Evolutionary conservation across 257 asterid species (phyloP).

Genomic region (Rauvolfia tetraphylla): DNA sequence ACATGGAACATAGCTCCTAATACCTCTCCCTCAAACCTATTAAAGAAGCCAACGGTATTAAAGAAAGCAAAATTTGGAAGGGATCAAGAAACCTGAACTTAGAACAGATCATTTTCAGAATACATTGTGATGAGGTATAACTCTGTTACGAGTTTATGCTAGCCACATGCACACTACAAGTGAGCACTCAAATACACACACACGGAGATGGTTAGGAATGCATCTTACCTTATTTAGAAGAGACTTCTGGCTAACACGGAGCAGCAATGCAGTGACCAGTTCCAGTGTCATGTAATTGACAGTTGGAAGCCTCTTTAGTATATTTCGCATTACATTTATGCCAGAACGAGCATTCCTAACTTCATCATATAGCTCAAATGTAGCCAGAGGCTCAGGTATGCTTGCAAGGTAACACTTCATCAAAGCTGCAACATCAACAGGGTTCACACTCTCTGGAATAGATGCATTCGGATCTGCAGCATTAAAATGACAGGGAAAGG

Average conservation of each 20-base stretch:
- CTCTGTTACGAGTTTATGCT: not conserved
- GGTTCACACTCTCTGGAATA: slow-evolving; percentile 61
- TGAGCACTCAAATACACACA: not conserved
- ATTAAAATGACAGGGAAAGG: slow-evolving; percentile 10
- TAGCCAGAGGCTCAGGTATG: slow-evolving; percentile 81
- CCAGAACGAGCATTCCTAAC: slow-evolving; percentile 68
- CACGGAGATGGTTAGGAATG: slow-evolving; percentile 6
- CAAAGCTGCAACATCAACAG: slow-evolving; percentile 77
- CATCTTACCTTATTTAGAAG: slow-evolving; percentile 65
- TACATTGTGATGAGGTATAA: not conserved
- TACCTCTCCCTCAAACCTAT: not conserved
- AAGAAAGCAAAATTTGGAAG: not conserved
- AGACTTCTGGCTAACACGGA: slow-evolving; percentile 80
- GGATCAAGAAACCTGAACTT: not conserved
- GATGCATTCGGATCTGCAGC: slow-evolving; percentile 62
- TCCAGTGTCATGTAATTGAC: slow-evolving; percentile 90
- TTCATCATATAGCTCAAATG: slow-evolving; percentile 69
- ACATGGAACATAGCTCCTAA: not conserved
- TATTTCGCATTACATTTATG: slow-evolving; percentile 59
- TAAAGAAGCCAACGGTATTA: not conserved
- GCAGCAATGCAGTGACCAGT: slow-evolving; percentile 72
- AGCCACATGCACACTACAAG: not conserved
- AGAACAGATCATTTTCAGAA: not conserved
- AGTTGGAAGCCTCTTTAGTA: slow-evolving; percentile 73
- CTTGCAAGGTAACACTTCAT: slow-evolving; percentile 84